These are phyloP conservation scores for Suhomyces yuchorum DNA, from an alignment of 1,139 yeast genomes.

Conservation along the genomic window DNA sequence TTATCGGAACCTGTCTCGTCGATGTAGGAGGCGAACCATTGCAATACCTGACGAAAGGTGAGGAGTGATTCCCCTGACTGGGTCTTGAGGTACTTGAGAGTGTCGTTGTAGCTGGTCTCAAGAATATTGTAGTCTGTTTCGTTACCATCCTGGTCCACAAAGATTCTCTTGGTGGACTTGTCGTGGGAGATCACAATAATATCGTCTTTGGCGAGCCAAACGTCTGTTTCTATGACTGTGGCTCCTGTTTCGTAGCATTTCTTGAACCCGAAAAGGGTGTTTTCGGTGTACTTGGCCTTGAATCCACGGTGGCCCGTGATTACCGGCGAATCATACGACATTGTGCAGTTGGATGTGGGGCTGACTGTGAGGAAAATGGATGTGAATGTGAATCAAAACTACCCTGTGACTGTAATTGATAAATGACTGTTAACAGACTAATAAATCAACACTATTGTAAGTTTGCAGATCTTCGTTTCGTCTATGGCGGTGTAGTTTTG, in stretches of 20 bases:
- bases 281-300: constrained; percentile 72
- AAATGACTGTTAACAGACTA: not conserved
- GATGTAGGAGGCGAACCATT: constrained; percentile 54
- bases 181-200: constrained; percentile 80
- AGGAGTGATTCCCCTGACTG: constrained; percentile 61
- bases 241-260: constrained; percentile 74
- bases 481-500: not conserved
- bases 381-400: not conserved
- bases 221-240: constrained; percentile 76
- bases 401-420: not conserved
- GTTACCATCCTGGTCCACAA: constrained; percentile 48
- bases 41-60: constrained; percentile 58
- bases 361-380: too few species aligned
- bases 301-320: constrained; percentile 53
- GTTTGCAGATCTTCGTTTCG: not conserved
- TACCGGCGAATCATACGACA: constrained; percentile 27
- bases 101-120: constrained; percentile 38
- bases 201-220: constrained; percentile 76
- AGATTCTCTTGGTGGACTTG: constrained; percentile 59
- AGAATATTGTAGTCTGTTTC: constrained; percentile 44
- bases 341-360: too few species aligned
- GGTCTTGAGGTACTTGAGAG: constrained; percentile 56
- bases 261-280: constrained; percentile 71
- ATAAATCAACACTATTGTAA: not conserved
- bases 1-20: constrained; percentile 21